A percentile compares a stretch with the other conserved stretches of the same genome.
These are phyloP conservation scores for Rhodosporidiobolus sp. DNA, from an alignment of 768 basidiomycete species.

Conservation along the genomic window DNA sequence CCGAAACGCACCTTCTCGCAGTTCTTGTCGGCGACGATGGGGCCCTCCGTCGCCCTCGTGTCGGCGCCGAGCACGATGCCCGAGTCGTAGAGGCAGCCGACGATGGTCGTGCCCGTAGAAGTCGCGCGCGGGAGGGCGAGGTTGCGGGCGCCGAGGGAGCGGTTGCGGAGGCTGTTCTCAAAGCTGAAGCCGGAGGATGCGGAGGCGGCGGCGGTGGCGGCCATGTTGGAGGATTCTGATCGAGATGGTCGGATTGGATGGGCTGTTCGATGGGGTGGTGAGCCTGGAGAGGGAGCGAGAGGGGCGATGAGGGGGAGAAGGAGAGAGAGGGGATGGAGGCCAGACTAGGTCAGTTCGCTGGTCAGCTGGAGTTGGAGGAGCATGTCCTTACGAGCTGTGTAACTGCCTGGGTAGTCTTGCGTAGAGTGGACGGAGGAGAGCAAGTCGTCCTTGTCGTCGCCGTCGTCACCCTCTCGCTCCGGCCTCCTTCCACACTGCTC, in stretches of 20 bases:
- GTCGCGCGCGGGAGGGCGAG: slow-evolving; percentile 48
- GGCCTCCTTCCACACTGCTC: too few relatives aligned
- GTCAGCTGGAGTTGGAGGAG: too few relatives aligned
- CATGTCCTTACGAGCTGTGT: too few relatives aligned
- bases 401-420: too few relatives aligned
- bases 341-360: too few relatives aligned
- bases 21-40: slow-evolving; percentile 97
- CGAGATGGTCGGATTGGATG: background rate
- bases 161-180: slow-evolving; percentile 41
- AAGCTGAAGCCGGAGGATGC: slow-evolving; percentile 44
- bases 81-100: slow-evolving; percentile 81
- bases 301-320: too few relatives aligned
- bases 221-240: background rate
- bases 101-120: slow-evolving; percentile 67
- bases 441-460: too few relatives aligned
- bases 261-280: too few relatives aligned
- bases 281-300: too few relatives aligned
- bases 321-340: too few relatives aligned
- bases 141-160: slow-evolving; percentile 25
- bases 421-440: too few relatives aligned
- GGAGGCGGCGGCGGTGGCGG: background rate
- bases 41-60: slow-evolving; percentile 89
- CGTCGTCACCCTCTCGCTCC: too few relatives aligned
- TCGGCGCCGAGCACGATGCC: slow-evolving; percentile 95
- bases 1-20: slow-evolving; percentile 81